Conservation (phyloP, 768 basidiomycete species). For the Phlebiopsis gigantea region DNA sequence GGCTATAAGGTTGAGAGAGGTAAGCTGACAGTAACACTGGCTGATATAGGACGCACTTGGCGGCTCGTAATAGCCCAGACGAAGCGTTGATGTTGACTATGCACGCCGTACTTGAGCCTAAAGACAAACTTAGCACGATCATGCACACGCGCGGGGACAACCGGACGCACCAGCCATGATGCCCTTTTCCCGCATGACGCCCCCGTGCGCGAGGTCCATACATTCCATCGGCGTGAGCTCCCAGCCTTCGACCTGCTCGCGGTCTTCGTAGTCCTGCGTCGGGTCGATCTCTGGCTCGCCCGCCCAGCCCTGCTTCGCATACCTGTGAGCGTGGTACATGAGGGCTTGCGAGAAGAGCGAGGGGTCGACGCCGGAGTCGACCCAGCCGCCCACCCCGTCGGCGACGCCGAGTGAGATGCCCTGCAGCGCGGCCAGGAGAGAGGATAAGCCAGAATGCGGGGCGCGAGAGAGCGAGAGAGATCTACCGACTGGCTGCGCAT, state of each 20-base stretch:
- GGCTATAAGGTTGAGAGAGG: conserved; percentile 32
- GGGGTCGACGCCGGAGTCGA: conserved; percentile 76
- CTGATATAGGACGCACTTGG: conserved; percentile 49
- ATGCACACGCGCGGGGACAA: not conserved
- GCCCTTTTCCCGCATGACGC: conserved; percentile 59
- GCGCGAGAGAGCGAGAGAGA: conserved; percentile 24
- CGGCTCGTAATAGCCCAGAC: conserved; percentile 68
- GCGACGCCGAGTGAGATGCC: conserved; percentile 80
- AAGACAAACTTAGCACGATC: not conserved
- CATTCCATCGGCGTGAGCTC: conserved; percentile 64
- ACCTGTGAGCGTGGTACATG: conserved; percentile 81
- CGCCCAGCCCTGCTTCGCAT: conserved; percentile 68
- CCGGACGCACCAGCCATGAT: conserved; percentile 28
- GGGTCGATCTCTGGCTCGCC: conserved; percentile 83
- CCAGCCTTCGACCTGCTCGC: conserved; percentile 64
- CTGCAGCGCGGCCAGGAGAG: conserved; percentile 30
- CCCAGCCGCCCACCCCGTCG: conserved; percentile 94
- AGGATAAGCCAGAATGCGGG: conserved; percentile 7
- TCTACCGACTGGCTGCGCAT: conserved; percentile 75
- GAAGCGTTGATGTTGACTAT: conserved; percentile 69
- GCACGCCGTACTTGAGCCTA: conserved; percentile 85
- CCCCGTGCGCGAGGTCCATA: conserved; percentile 65
- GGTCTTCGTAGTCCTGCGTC: conserved; percentile 63
- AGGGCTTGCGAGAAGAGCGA: conserved; percentile 87
- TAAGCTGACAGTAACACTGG: not conserved